phyloP scores from a whole-genome alignment of 306 rosid genomes.

The Lablab purpureus region DNA sequence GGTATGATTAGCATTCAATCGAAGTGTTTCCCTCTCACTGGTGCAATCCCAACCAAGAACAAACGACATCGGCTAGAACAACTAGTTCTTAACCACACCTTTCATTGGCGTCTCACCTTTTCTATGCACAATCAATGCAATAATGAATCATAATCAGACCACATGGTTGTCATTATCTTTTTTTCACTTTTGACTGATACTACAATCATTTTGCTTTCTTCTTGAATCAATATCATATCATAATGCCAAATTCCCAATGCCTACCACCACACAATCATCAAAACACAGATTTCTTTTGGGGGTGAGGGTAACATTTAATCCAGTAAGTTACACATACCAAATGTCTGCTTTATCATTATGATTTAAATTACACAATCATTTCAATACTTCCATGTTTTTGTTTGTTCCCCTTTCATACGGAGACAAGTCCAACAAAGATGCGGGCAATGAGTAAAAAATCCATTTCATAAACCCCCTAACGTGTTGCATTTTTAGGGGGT shows the following conservation, averaged over 20 bases:
- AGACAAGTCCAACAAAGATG: not conserved
- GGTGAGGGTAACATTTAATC: not conserved
- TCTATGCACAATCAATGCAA: not conserved
- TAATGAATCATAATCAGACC: constrained; percentile 10
- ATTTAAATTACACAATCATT: not conserved
- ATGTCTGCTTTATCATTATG: not conserved
- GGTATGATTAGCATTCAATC: no score
- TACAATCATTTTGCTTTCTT: constrained; percentile 30
- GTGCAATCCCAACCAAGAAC: no score
- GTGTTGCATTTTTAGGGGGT: not conserved
- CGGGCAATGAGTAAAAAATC: not conserved
- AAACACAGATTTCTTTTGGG: not conserved
- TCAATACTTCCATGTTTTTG: not conserved
- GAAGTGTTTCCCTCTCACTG: no score
- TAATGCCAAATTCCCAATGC: not conserved
- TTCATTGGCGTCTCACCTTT: not conserved
- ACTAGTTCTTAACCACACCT: not conserved
- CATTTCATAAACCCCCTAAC: not conserved
- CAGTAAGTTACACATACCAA: not conserved
- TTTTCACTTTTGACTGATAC: not conserved
- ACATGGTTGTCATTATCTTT: not conserved
- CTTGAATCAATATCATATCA: not conserved
- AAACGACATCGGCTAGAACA: not conserved
- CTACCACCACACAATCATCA: no score
- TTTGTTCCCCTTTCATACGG: not conserved